A percentile compares a stretch with the other conserved stretches of the same genome.
These are phyloP conservation scores for Fusarium sp. DNA, from an alignment of 2,329 filamentous ascomycete genomes.

Conservation along the genomic window DNA sequence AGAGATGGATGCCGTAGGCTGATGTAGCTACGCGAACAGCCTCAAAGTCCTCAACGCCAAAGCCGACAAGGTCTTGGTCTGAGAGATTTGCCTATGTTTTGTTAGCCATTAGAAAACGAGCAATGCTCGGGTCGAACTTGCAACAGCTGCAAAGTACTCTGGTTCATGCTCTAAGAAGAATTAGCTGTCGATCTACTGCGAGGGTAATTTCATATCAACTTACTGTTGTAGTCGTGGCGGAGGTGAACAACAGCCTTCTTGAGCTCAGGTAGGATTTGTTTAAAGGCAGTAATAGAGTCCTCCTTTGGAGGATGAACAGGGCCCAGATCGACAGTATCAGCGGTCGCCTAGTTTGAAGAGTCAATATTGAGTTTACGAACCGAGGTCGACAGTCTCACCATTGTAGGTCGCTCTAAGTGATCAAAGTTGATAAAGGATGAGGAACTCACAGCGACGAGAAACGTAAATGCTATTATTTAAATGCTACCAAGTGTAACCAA, in stretches of 20 bases:
- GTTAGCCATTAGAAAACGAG: background rate
- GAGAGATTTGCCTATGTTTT: slow-evolving; percentile 38
- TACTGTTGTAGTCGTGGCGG: slow-evolving; percentile 61
- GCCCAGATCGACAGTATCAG: slow-evolving; percentile 65
- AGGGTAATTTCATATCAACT: slow-evolving; percentile 5
- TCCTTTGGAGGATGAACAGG: slow-evolving; percentile 61
- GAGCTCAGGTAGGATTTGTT: slow-evolving; percentile 62
- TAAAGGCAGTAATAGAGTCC: slow-evolving; percentile 64
- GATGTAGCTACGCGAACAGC: slow-evolving; percentile 93
- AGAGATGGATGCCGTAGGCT: slow-evolving; percentile 82
- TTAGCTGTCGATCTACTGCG: slow-evolving; percentile 3
- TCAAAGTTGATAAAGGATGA: background rate
- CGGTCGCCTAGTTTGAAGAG: slow-evolving; percentile 56
- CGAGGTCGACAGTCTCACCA: slow-evolving; percentile 23
- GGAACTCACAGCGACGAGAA: background rate
- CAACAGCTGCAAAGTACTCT: slow-evolving; percentile 66
- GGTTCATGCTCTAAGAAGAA: slow-evolving; percentile 63
- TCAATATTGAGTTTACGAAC: slow-evolving; percentile 3
- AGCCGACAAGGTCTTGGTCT: slow-evolving; percentile 91
- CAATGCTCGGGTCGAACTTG: slow-evolving; percentile 29
- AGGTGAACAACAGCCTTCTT: slow-evolving; percentile 64
- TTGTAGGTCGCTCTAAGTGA: slow-evolving; percentile 13
- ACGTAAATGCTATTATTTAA: slow-evolving; percentile 14
- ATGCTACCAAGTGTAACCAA: slow-evolving; percentile 4
- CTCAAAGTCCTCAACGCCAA: slow-evolving; percentile 82